Conservation (phyloP, 192 early-diverging fungal genomes). For the Pilobolus umbonatus region DNA sequence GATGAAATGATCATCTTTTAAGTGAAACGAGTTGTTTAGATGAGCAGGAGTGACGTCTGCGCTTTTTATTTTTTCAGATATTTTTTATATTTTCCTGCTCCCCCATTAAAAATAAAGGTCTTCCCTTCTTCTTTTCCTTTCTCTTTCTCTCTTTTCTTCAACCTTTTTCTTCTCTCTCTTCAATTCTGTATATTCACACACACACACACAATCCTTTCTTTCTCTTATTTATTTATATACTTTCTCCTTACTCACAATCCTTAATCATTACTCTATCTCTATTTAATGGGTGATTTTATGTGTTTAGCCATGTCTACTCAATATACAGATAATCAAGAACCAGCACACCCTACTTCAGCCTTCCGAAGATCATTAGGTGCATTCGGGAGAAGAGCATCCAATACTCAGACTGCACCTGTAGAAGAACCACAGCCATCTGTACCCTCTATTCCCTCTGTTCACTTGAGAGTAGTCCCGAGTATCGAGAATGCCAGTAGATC, state of each 20-base stretch:
- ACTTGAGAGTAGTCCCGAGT: conserved; percentile 52
- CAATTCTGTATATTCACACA: neutral
- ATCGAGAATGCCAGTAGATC: conserved; percentile 43
- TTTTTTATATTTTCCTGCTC: neutral
- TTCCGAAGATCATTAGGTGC: conserved; percentile 22
- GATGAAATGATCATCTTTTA: no score
- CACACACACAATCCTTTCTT: neutral
- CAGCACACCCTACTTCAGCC: neutral
- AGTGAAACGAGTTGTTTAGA: neutral
- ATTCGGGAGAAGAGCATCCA: conserved; percentile 11
- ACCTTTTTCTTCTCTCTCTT: neutral
- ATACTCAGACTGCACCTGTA: neutral
- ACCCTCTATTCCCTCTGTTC: conserved; percentile 13
- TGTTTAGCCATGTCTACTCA: conserved; percentile 21
- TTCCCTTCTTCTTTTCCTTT: conserved; percentile 6
- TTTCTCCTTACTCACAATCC: neutral
- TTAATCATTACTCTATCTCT: neutral
- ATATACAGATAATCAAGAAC: neutral
- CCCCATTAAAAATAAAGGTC: neutral
- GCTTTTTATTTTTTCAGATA: conserved; percentile 1
- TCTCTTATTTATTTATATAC: neutral
- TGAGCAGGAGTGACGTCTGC: no score
- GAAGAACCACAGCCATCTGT: neutral
- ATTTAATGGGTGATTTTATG: conserved; percentile 19
- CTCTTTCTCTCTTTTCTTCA: conserved; percentile 6